phyloP scores from a whole-genome alignment of 2,329 filamentous ascomycete genomes.

The Penicillium palitans region DNA sequence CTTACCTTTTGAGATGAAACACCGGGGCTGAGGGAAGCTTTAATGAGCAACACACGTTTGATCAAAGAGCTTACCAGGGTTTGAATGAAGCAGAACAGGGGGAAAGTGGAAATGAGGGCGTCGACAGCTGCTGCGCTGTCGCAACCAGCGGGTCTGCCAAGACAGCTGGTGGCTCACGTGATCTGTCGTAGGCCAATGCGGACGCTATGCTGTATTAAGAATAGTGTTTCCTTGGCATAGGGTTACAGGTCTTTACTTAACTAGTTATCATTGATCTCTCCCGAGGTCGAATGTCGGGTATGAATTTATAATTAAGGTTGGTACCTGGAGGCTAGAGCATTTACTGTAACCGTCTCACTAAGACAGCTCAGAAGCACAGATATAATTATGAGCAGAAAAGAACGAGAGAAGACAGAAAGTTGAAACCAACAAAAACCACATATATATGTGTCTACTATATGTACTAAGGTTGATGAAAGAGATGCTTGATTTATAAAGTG shows the following conservation, averaged over 20 bases:
- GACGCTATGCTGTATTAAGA: background rate
- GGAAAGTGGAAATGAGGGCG: constrained; percentile 18
- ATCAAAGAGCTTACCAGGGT: constrained; percentile 14
- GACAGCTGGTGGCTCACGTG: constrained; percentile 6
- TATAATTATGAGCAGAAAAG: background rate
- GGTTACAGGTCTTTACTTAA: background rate
- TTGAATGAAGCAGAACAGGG: constrained; percentile 18
- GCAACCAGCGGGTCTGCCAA: constrained; percentile 40
- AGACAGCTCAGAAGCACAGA: background rate
- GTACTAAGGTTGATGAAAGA: background rate
- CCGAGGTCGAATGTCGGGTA: background rate
- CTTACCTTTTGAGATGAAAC: background rate
- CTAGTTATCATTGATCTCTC: background rate
- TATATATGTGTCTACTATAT: background rate
- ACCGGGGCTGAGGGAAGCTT: background rate
- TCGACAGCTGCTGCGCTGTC: constrained; percentile 29
- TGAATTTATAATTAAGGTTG: background rate
- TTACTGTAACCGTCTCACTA: accelerated
- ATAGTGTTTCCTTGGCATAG: background rate
- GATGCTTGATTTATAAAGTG: background rate
- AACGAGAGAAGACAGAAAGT: background rate
- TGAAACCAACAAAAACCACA: background rate
- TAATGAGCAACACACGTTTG: background rate
- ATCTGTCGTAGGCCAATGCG: background rate
- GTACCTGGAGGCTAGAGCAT: accelerated